Evolutionary conservation across 345 rosid genomes (phyloP), one percentile per base, ranked within the genome.

Genomic region (Syzygium oleosum): DNA sequence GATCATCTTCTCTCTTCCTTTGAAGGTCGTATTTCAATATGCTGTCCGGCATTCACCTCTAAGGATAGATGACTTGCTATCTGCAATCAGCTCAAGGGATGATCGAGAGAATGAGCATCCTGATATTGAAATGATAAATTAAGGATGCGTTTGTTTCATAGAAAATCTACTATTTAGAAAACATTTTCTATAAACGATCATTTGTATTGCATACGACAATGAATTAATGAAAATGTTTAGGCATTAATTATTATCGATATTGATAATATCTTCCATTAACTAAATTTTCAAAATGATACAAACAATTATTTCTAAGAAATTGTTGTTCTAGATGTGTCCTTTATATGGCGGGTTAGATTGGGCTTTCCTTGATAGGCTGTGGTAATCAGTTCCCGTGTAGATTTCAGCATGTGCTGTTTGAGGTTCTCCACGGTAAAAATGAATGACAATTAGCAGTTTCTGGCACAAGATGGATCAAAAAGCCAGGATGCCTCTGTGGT

Each of bases 1-100:
- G 61, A n/a, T 51, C 22, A 84, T 52, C 52, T 31, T 5, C 85
- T 84, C 58, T 51, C 85, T 51, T 79, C 29, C 84, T 58, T 54
- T 58, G 83, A 19, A 98, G 99, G 91, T 98, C 86, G 84, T 98
- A 89, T 98, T 98, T 91, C 99, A 98, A 89, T 92, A 94, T 86
- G 89, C 89, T 55, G 98, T 91, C 73, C 92, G 99, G 80, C 96
- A 94, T 89, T 93, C 96, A 86, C 98, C 99, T 46, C 68, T 96
- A 86, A 96, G 93, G 91, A 88, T 95, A 63, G 98, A 96, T 86
- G 98, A 98, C 93, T 92, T 98, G 46, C 90, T 94, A 41, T 88
- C 92, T n/a, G 91, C 96, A 43, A 85, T 90, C 84, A 87, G 88
- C 87, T 88, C 95, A 29, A 87, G 92, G 16, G 93, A 90, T 85